A percentile compares a stretch with the other conserved stretches of the same genome.
phyloP scores from a whole-genome alignment of 2,329 filamentous ascomycete genomes.

The Penicillium brevicompactum region DNA sequence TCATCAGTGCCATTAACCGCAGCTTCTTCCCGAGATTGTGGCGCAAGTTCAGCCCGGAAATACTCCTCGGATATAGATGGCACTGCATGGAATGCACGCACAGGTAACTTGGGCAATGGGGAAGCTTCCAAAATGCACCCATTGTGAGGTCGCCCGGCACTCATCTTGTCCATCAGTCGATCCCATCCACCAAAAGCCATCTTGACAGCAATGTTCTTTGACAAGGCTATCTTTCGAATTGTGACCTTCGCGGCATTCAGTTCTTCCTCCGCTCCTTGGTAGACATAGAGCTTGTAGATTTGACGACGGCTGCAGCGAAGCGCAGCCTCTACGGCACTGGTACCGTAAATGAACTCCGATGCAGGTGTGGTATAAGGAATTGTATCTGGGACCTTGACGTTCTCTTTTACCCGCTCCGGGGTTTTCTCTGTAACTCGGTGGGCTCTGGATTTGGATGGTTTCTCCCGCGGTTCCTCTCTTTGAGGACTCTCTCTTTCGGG shows the following conservation, averaged over 20 bases:
- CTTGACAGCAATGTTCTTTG: constrained; percentile 56
- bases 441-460: constrained; percentile 11
- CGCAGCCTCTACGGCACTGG: constrained; percentile 77
- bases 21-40: constrained; percentile 74
- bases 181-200: constrained; percentile 65
- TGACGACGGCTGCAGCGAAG: constrained; percentile 69
- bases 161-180: constrained; percentile 79
- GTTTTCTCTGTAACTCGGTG: constrained; percentile 25
- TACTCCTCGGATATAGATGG: constrained; percentile 49
- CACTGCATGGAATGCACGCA: constrained; percentile 59
- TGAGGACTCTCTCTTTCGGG: background rate
- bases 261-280: constrained; percentile 59
- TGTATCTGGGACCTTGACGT: constrained; percentile 42
- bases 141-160: constrained; percentile 81
- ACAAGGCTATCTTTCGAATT: constrained; percentile 43
- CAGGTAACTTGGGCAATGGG: constrained; percentile 71
- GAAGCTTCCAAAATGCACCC: constrained; percentile 86
- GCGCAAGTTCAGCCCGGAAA: constrained; percentile 63
- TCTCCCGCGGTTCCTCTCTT: constrained; percentile 6
- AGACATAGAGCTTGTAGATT: constrained; percentile 82
- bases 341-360: constrained; percentile 89
- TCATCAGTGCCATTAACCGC: constrained; percentile 68
- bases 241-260: constrained; percentile 42
- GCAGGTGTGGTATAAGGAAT: constrained; percentile 79
- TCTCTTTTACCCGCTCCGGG: constrained; percentile 36